Base-by-base conservation (phyloP, 352 stramenopile genomes). In the Pythium monospermum region DNA sequence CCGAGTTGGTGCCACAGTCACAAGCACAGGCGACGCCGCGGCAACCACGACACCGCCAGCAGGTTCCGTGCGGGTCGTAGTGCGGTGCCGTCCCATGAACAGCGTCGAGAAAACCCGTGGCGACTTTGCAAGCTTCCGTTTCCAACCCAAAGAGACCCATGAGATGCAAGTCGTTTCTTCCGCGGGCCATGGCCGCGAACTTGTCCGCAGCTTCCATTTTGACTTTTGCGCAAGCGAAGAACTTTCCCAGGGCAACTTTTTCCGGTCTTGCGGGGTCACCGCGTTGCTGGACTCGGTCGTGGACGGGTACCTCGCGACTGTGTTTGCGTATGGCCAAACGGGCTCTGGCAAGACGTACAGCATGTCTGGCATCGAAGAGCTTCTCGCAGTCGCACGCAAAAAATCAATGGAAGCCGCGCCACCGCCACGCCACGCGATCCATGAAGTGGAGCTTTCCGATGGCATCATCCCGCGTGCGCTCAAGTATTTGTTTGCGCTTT, bases 251-350 rank as follows among this genome's bases (percentile, higher is more conserved):
- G 49, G 49, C 1, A 63, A 74, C 16, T 91, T 91, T 53, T 91
- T 91, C 52, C 63, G 71, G 6, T 49, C 61, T 6, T 82, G 75
- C 26, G 81, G 81, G 3, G 68, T 83, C 13, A 69, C 76, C 6
- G 49, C 73, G 38, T 56, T 90, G 22, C 64, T 91, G 19, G 71
- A 88, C 39, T 80, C 76, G 18, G 81, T 87, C 7, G 66, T 74
- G 8, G 66, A 91, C 39, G 81, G 81, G 0, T 91, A 88, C 55
- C 49, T 87, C 71, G 71, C 89, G 13, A 98, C 93, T 1, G 90
- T 98, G 48, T 86, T 98, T 56, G 92, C 94, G 1, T 98, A 98
- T 60, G 93, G 94, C 1, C 93, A 98, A 61, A 98, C 93, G 1
- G 91, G 92, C 15, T 89, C 79, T 0, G 79, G 82, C 8, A 93